A percentile compares a stretch with the other conserved stretches of the same genome.
phyloP scores from a whole-genome alignment of 2,329 filamentous ascomycete genomes.

The Sclerotinia nivalis region DNA sequence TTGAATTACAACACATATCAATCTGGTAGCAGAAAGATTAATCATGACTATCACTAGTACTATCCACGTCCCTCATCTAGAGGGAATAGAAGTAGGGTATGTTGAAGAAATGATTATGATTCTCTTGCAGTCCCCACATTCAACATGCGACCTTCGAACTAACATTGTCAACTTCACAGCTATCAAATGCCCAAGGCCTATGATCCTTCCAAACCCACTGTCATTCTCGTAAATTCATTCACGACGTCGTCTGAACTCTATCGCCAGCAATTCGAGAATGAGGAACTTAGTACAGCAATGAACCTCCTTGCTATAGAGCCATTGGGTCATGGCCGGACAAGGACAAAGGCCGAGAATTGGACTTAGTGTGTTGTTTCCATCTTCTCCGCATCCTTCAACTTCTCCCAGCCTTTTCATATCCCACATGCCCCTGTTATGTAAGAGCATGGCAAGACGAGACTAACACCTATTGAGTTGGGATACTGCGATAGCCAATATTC shows the following conservation, averaged over 20 bases:
- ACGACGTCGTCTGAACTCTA: slow-evolving; percentile 52
- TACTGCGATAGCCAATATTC: slow-evolving; percentile 54
- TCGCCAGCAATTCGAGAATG: slow-evolving; percentile 47
- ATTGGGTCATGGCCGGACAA: slow-evolving; percentile 53
- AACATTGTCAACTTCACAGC: slow-evolving; percentile 6
- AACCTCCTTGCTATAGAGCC: slow-evolving; percentile 56
- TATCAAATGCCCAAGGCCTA: slow-evolving; percentile 42
- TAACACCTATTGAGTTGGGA: slow-evolving; percentile 47
- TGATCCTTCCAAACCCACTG: slow-evolving; percentile 52
- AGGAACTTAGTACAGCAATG: slow-evolving; percentile 44
- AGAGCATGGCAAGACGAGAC: background rate
- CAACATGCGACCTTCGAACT: background rate
- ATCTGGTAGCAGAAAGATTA: background rate
- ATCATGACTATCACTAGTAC: slow-evolving; percentile 41
- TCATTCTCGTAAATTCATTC: slow-evolving; percentile 55
- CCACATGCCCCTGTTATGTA: no score
- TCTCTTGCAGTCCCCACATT: background rate
- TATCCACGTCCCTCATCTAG: slow-evolving; percentile 51
- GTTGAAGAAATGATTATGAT: slow-evolving; percentile 19
- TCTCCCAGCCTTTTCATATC: background rate
- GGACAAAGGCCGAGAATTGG: slow-evolving; percentile 47
- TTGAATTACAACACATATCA: background rate
- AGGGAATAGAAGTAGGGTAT: slow-evolving; percentile 50
- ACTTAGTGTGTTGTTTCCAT: slow-evolving; percentile 43
- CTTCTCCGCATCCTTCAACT: background rate